Evolutionary conservation across 352 stramenopile genomes (phyloP).

Genomic region (Aphanomyces euteiches): DNA sequence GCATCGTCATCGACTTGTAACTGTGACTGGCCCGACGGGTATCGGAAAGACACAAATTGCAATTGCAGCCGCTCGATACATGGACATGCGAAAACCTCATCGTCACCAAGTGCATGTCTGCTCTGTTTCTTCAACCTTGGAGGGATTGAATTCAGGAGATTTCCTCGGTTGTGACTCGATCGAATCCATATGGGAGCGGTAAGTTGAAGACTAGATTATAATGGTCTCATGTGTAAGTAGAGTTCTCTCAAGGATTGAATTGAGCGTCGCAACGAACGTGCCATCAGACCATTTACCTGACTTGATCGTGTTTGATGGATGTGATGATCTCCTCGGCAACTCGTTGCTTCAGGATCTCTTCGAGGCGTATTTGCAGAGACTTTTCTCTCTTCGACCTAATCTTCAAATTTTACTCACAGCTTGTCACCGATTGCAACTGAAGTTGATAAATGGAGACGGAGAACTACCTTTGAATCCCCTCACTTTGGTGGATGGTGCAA

Average conservation of each 20-base stretch:
- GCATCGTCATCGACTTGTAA: constrained; percentile 1
- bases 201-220: too few species aligned
- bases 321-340: not conserved
- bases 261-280: not conserved
- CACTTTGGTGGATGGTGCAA: not conserved
- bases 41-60: constrained; percentile 23
- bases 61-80: not conserved
- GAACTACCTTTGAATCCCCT: not conserved
- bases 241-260: too few species aligned
- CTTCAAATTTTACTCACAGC: constrained; percentile 9
- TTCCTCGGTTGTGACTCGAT: not conserved
- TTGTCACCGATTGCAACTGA: not conserved
- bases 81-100: constrained; percentile 4
- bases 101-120: constrained; percentile 2
- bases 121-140: not conserved
- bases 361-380: not conserved
- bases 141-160: not conserved
- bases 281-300: not conserved
- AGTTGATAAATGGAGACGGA: not conserved
- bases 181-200: not conserved
- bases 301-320: constrained; percentile 4
- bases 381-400: not conserved
- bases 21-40: constrained; percentile 6
- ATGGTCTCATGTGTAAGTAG: too few species aligned
- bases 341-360: not conserved